phyloP scores from a whole-genome alignment of 2,329 filamentous ascomycete genomes.

The Trichothecium sympodiale region DNA sequence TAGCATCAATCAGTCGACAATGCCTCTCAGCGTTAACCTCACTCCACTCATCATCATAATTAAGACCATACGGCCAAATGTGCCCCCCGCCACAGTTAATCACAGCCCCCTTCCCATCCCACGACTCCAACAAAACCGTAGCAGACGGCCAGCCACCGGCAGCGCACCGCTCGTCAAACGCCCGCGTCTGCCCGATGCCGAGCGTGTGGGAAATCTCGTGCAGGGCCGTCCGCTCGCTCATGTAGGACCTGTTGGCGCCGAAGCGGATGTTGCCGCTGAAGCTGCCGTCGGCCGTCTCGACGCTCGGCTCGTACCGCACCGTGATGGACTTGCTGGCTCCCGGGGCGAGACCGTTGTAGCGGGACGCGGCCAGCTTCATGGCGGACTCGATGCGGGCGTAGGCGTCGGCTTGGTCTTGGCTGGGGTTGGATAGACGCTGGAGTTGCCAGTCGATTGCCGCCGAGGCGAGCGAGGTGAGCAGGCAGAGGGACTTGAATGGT shows the following conservation, averaged over 20 bases:
- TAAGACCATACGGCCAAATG: conserved; percentile 30
- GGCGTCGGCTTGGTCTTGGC: conserved; percentile 29
- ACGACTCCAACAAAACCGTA: conserved; percentile 24
- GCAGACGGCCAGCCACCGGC: conserved; percentile 30
- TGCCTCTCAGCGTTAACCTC: conserved; percentile 32
- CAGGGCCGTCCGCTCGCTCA: conserved; percentile 36
- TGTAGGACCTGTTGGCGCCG: conserved; percentile 31
- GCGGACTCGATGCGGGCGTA: conserved; percentile 30
- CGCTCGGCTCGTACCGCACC: conserved; percentile 29
- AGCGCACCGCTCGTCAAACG: conserved; percentile 26
- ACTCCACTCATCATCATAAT: conserved; percentile 32
- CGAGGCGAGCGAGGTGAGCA: conserved; percentile 20
- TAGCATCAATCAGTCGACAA: conserved; percentile 30
- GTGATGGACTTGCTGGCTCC: conserved; percentile 24
- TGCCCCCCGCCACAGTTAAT: conserved; percentile 29
- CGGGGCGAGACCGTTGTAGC: conserved; percentile 22
- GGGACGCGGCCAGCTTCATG: conserved; percentile 27
- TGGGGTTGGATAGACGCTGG: conserved; percentile 24
- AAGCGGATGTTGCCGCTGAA: conserved; percentile 36
- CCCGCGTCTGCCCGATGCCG: conserved; percentile 31
- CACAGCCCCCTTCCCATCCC: conserved; percentile 23
- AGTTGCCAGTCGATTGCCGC: conserved; percentile 27
- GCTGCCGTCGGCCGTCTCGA: conserved; percentile 33
- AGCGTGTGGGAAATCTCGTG: conserved; percentile 37
- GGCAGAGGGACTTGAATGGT: conserved; percentile 14